Base-by-base conservation (phyloP, 805 yeast genomes). In the Zygoascus biomembranicola region DNA sequence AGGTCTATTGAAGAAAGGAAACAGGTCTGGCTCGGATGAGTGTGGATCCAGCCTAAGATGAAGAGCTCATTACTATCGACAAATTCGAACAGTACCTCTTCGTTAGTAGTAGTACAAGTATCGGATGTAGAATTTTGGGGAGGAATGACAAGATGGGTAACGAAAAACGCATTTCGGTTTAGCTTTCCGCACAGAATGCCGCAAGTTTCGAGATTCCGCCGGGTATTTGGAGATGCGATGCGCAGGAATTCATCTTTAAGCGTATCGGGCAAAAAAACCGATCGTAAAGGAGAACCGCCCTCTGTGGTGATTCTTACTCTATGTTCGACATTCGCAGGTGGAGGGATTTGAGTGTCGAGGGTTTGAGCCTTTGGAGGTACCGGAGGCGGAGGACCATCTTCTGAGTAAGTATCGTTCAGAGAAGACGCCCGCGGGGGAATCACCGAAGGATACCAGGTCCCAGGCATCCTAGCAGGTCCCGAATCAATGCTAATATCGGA, bases 11-110 rank as follows among this genome's bases (percentile, higher is more conserved):
- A 79, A 11, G 84, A 78, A 64, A 82, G 66, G 63, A 82, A 82
- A 58, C 88, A 82, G n/a, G 85, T 71, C 63, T 82, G 88, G 10
- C 87, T 79, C 5, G 88, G 88, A 63, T 82, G 88, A 9, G 87
- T 83, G 64, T 82, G 88, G 51, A 82, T 83, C 88, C 88, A 82
- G 2, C 88, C 88, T 2, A 82, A 69, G n/a, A 82, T 77, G 60
- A 82, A 81, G 46, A 83, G 66, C 55, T 79, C 84, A 51, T 77
- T 70, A 32, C 67, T 59, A 61, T 82, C 87, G 44, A 81, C 74
- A 57, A 71, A 78, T 44, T 77, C 79, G 60, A 82, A 81, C 55
- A 82, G 63, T 4, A 69, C 66, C 57, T 81, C 86, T 61, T 82
- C 88, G 61, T 81, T 74, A 26, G 74, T 74, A 13, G 87, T 82